Evolutionary conservation across 441 rosid species (phyloP), one percentile per base, ranked within the genome.

Genomic region (Mallotus japonicus): DNA sequence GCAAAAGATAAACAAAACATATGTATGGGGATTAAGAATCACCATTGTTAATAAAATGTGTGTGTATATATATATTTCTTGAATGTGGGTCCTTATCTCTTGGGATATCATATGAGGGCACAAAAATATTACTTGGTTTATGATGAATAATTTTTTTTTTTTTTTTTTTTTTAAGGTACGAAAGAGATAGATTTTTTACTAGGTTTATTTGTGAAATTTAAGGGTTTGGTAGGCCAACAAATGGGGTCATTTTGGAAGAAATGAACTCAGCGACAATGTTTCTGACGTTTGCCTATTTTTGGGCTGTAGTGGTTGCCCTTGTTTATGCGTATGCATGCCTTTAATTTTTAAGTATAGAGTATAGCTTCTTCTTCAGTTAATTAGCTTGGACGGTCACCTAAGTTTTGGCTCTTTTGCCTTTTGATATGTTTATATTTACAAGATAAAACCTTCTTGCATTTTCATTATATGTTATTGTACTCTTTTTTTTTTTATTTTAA

Each of bases 201-300:
- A 4, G 63, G 40, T 72, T 72, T 49, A 10, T 14, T 11, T 55
- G 64, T 10, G 40, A 58, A 60, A 32, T 47, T 47, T 8, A 12
- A 58, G 66, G 71, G 59, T 47, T 66, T 49, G 71, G 76, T 66
- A 19, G 66, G 76, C 71, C 76, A 66, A 58, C 76, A 65, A 47
- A 65, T 55, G 70, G 64, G 62, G 17, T 53, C 53, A 44, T n/a
- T 12, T 12, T 3, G 1, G 54, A 61, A 11, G 67, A 49, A 28
- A 49, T 1, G 4, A 12, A 28, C 59, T 56, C 40, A 47, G 44
- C 12, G 71, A 51, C 59, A 2, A 9, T 57, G 1, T 8, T 40
- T 69, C 4, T 69, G 54, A 58, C 44, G 44, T 58, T 9, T 54
- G 71, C 34, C 61, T 32, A 17, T 6, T 17, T 17, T 44, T 10